phyloP scores from a whole-genome alignment of 176 grass and related monocot species.

The Dendrocalamus sinicus region DNA sequence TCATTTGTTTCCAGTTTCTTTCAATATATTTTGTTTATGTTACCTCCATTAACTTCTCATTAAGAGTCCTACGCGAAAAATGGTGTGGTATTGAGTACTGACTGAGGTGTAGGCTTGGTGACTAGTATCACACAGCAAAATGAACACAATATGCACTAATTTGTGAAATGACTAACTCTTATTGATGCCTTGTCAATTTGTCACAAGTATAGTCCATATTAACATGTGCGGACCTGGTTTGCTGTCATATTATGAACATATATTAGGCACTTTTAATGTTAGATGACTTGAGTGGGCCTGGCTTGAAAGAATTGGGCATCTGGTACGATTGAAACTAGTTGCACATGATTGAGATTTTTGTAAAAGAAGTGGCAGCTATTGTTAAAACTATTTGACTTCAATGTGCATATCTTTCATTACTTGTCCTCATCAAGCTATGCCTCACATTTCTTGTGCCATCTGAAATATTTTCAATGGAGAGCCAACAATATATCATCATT shows the following conservation, averaged over 20 bases:
- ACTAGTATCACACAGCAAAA: background rate
- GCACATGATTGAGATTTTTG: background rate
- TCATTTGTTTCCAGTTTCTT: background rate
- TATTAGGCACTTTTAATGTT: background rate
- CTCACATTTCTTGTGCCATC: background rate
- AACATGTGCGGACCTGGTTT: background rate
- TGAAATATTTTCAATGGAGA: background rate
- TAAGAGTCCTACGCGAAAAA: background rate
- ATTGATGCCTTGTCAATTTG: background rate
- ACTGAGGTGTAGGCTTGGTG: background rate
- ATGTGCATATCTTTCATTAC: background rate
- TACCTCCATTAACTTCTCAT: background rate
- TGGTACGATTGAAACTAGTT: background rate
- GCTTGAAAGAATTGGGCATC: background rate
- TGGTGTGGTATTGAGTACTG: background rate
- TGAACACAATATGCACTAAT: constrained; percentile 7
- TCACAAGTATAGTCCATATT: background rate
- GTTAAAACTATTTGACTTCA: background rate
- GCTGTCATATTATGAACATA: background rate
- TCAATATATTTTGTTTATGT: background rate
- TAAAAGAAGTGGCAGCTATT: background rate
- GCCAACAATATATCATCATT: background rate
- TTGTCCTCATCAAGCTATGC: background rate
- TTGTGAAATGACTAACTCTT: constrained; percentile 9
- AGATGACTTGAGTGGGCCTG: background rate